Evolutionary conservation across 257 asterid species (phyloP).

Genomic region (Solanum ossicruentum): DNA sequence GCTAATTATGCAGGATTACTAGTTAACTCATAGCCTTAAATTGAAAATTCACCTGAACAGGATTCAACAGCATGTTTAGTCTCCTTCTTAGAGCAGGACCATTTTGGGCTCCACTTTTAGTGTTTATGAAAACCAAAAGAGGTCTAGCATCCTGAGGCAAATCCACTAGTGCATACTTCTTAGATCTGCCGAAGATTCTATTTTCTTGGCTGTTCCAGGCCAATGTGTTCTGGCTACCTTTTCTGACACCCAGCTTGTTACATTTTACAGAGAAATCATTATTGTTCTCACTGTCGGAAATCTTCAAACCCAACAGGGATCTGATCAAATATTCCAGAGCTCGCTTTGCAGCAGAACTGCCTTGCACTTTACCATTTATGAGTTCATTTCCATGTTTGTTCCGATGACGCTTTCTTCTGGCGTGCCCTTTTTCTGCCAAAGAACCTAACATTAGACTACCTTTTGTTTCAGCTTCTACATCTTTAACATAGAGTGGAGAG

Average conservation of each 20-base stretch:
- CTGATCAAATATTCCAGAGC: constrained; percentile 39
- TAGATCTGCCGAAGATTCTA: constrained; percentile 22
- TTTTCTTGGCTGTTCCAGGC: constrained; percentile 22
- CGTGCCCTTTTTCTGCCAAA: constrained; percentile 44
- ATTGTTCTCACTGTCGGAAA: constrained; percentile 23
- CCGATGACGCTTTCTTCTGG: constrained; percentile 49
- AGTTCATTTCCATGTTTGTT: constrained; percentile 42
- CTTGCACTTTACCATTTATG: constrained; percentile 32
- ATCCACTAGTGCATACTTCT: constrained; percentile 46
- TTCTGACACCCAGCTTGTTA: constrained; percentile 23
- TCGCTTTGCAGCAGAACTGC: constrained; percentile 23
- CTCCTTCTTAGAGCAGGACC: constrained; percentile 62
- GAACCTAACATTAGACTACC: constrained; percentile 18
- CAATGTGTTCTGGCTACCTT: constrained; percentile 18
- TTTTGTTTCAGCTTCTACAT: constrained; percentile 28
- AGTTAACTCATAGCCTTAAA: not conserved
- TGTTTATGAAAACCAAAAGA: constrained; percentile 66
- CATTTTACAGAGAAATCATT: constrained; percentile 13
- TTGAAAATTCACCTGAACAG: constrained; percentile 53
- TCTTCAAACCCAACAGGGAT: constrained; percentile 32
- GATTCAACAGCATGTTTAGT: constrained; percentile 68
- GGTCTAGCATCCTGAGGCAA: constrained; percentile 74
- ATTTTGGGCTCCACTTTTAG: constrained; percentile 76
- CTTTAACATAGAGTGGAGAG: constrained; percentile 70
- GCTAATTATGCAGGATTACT: not conserved